These are phyloP conservation scores for Omphalea diandra DNA, from an alignment of 441 rosid species.

Conservation along the genomic window DNA sequence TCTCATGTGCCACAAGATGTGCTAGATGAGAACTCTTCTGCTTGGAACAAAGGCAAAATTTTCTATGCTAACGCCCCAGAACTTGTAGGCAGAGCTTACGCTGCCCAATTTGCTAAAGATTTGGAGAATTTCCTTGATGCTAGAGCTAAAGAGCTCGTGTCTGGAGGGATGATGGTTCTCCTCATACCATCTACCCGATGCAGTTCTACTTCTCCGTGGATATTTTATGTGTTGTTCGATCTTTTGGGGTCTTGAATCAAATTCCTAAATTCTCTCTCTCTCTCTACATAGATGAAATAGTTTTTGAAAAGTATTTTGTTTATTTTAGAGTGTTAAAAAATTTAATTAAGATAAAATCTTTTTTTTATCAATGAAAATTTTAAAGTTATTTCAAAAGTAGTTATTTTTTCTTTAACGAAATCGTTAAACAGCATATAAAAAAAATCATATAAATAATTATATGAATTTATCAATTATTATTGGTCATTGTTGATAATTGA, in stretches of 20 bases:
- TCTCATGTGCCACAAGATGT: conserved; percentile 26
- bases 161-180: conserved; percentile 34
- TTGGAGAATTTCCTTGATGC: conserved; percentile 14
- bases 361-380: too few species aligned
- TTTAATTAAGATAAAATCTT: too few species aligned
- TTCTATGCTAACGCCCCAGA: conserved; percentile 19
- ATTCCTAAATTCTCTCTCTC: not conserved
- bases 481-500: too few species aligned
- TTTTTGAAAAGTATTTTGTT: too few species aligned
- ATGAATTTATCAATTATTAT: too few species aligned
- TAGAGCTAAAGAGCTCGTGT: conserved; percentile 28
- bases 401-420: too few species aligned
- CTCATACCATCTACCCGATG: conserved; percentile 6
- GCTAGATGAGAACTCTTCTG: conserved; percentile 17
- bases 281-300: not conserved
- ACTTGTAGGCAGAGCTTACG: conserved; percentile 19
- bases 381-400: too few species aligned
- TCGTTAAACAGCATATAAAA: too few species aligned
- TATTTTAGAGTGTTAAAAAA: too few species aligned
- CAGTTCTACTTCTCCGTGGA: conserved; percentile 13
- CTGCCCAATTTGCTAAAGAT: conserved; percentile 23
- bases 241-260: conserved; percentile 20
- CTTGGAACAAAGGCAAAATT: conserved; percentile 30
- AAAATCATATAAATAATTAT: too few species aligned
- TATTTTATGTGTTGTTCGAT: conserved; percentile 13